Evolutionary conservation across 1,284 basidiomycete genomes (phyloP).

Genomic region (Phlebopus sp.): DNA sequence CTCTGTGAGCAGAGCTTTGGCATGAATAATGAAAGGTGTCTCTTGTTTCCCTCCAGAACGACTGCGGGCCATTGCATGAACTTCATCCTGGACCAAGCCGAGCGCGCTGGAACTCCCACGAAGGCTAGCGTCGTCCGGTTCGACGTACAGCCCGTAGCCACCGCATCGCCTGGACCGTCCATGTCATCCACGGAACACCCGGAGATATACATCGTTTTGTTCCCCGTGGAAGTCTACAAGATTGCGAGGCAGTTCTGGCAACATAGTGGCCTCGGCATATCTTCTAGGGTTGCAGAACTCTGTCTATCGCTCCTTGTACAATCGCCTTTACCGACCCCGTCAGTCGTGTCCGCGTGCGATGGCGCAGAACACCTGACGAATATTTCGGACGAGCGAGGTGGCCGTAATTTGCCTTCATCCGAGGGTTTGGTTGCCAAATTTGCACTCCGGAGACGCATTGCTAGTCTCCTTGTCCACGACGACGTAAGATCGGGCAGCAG

Average conservation of each 20-base stretch:
- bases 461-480: conserved; percentile 78
- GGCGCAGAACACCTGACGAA: conserved; percentile 50
- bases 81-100: conserved; percentile 66
- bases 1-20: conserved; percentile 82
- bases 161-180: conserved; percentile 22
- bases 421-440: conserved; percentile 80
- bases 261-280: conserved; percentile 89
- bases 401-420: conserved; percentile 82
- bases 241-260: conserved; percentile 95
- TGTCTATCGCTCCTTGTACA: conserved; percentile 65
- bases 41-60: conserved; percentile 74
- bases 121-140: conserved; percentile 72
- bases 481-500: conserved; percentile 35
- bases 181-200: conserved; percentile 31
- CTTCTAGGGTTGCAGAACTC: conserved; percentile 82
- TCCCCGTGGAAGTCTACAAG: conserved; percentile 60
- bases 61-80: conserved; percentile 73
- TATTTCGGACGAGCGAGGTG: conserved; percentile 93
- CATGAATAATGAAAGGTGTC: conserved; percentile 62
- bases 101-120: conserved; percentile 39
- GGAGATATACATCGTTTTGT: conserved; percentile 81
- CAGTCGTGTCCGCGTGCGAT: conserved; percentile 29
- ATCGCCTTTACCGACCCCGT: conserved; percentile 22
- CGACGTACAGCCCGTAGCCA: conserved; percentile 62
- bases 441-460: conserved; percentile 84